phyloP scores from a whole-genome alignment of 192 early-diverging fungal species.

The Coemansia sp. region DNA sequence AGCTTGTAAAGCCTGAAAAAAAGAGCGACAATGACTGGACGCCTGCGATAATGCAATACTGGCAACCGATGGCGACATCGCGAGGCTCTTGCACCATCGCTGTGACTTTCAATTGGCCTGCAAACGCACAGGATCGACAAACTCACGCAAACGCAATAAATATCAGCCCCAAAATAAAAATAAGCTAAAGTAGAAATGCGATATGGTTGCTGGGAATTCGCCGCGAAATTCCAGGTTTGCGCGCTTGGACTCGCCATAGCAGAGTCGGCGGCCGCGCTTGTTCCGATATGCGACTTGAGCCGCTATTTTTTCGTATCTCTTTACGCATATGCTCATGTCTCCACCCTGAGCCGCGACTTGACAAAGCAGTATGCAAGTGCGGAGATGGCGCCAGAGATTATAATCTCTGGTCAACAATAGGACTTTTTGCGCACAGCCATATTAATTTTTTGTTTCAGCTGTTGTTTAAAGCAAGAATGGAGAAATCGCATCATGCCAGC shows the following conservation, averaged over 20 bases:
- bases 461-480: neutral
- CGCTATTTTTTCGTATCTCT: too few species aligned
- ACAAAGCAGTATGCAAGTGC: slow-evolving; percentile 45
- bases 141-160: slow-evolving; percentile 5
- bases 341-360: too few species aligned
- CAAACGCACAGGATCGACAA: neutral
- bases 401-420: slow-evolving; percentile 2
- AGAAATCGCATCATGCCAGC: too few species aligned
- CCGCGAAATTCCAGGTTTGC: too few species aligned
- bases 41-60: slow-evolving; percentile 21
- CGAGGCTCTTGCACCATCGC: slow-evolving; percentile 34
- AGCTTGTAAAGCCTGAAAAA: neutral
- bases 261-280: too few species aligned
- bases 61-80: slow-evolving; percentile 37
- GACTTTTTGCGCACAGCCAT: neutral
- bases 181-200: too few species aligned
- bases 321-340: neutral
- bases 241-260: too few species aligned
- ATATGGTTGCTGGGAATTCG: too few species aligned
- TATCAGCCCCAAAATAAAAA: too few species aligned
- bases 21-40: slow-evolving; percentile 1
- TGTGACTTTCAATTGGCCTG: slow-evolving; percentile 25
- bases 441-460: slow-evolving; percentile 1
- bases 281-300: too few species aligned
- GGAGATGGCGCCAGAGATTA: slow-evolving; percentile 22